A percentile compares a stretch with the other conserved stretches of the same genome.
These are phyloP conservation scores for Penicillium sp. DNA, from an alignment of 2,329 filamentous ascomycete species.

Conservation along the genomic window DNA sequence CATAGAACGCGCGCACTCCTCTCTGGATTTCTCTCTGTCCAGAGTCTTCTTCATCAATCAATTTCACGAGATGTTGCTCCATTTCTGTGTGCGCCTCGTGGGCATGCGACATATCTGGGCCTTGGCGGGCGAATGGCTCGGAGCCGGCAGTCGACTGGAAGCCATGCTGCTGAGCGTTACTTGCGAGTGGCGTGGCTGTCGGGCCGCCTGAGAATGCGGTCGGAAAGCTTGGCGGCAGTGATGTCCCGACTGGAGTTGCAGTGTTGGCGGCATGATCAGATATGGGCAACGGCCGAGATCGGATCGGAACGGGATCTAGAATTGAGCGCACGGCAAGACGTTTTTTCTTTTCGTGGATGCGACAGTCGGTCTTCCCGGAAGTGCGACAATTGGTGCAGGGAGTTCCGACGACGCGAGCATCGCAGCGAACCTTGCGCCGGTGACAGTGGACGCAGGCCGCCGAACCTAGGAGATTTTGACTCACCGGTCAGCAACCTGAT, in stretches of 20 bases:
- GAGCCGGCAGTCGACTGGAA: constrained; percentile 19
- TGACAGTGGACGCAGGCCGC: constrained; percentile 51
- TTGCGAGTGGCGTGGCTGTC: constrained; percentile 17
- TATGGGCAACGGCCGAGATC: constrained; percentile 37
- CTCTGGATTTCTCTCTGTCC: constrained; percentile 48
- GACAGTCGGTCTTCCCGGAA: constrained; percentile 45
- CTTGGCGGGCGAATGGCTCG: constrained; percentile 26
- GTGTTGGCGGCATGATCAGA: constrained; percentile 25
- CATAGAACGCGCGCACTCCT: constrained; percentile 52
- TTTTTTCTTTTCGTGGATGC: constrained; percentile 53
- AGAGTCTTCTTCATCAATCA: constrained; percentile 51
- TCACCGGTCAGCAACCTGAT: constrained; percentile 11
- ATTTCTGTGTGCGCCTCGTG: constrained; percentile 43
- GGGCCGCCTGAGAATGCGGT: constrained; percentile 26
- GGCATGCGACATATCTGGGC: constrained; percentile 32
- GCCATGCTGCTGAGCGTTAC: constrained; percentile 18
- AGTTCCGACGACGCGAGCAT: constrained; percentile 47
- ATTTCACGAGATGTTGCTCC: constrained; percentile 50
- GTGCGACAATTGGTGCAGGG: constrained; percentile 51
- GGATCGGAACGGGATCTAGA: constrained; percentile 49
- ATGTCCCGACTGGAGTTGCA: constrained; percentile 18
- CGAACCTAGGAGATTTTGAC: constrained; percentile 31
- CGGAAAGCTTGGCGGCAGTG: constrained; percentile 27
- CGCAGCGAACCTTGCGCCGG: constrained; percentile 52
- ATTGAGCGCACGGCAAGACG: constrained; percentile 43